Conservation (phyloP, 352 stramenopile genomes). For the Phytophthora syringae region DNA sequence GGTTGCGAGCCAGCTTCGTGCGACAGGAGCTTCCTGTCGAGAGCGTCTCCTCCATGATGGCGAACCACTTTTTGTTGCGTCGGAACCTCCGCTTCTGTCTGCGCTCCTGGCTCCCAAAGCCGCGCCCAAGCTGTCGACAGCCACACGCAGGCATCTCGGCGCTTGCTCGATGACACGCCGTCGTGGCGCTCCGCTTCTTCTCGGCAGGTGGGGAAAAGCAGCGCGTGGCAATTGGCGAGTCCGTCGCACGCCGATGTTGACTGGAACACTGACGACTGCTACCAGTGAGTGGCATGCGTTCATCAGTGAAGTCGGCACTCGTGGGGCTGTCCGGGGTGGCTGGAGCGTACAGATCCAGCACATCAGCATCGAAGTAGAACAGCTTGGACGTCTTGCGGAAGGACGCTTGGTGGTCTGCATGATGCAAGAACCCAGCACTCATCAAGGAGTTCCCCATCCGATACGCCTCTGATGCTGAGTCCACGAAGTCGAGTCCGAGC, state of each 20-base stretch:
- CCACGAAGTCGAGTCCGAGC: slow-evolving; percentile 61
- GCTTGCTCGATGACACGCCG: slow-evolving; percentile 27
- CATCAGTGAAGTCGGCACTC: slow-evolving; percentile 11
- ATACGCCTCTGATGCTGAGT: slow-evolving; percentile 52
- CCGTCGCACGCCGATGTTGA: slow-evolving; percentile 29
- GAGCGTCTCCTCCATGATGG: slow-evolving; percentile 48
- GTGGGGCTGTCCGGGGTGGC: slow-evolving; percentile 12
- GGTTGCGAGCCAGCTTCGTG: slow-evolving; percentile 33
- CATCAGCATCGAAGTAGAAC: slow-evolving; percentile 56
- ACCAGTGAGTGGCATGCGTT: slow-evolving; percentile 3
- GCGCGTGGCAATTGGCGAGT: slow-evolving; percentile 28
- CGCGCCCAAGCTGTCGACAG: slow-evolving; percentile 56
- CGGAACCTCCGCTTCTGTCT: slow-evolving; percentile 50
- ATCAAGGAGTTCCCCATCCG: slow-evolving; percentile 69
- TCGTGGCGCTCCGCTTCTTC: slow-evolving; percentile 37
- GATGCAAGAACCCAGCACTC: slow-evolving; percentile 71
- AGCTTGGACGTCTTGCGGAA: slow-evolving; percentile 60
- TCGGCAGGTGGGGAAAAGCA: slow-evolving; percentile 36
- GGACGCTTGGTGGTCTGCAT: slow-evolving; percentile 47
- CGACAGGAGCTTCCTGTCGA: slow-evolving; percentile 40
- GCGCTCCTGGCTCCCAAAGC: slow-evolving; percentile 31
- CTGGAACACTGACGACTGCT: not conserved
- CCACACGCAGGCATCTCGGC: slow-evolving; percentile 34
- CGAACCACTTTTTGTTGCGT: slow-evolving; percentile 56
- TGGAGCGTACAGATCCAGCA: slow-evolving; percentile 38